Evolutionary conservation across 371 early-diverging fungal species (phyloP), one percentile per base, ranked within the genome.

Genomic region (Entomophthora muscae): DNA sequence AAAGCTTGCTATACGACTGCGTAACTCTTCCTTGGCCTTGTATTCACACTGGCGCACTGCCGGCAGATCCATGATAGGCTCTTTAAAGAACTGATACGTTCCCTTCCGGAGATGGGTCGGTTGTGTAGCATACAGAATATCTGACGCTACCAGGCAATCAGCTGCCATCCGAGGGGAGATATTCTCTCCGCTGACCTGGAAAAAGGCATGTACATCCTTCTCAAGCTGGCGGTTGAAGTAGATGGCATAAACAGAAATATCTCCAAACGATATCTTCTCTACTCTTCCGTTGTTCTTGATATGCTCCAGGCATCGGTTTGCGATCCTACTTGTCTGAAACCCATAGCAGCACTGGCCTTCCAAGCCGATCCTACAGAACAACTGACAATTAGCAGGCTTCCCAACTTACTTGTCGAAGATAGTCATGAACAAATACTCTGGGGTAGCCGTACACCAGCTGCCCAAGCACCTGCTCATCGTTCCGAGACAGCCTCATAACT

Each of bases 141-240:
- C n/a, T 33, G 27, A 21, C 32, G 22, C 24, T 33, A 3, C 21
- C 52, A 64, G 23, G 57, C 64, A 64, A 63, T 84, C 80, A 42
- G 87, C 84, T 0, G 97, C 97, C 72, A 85, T 78, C 30, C 97
- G 84, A 0, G 91, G 88, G 1, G 89, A 82, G 51, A 96, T 80
- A 58, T 84, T 88, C 52, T 89, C 89, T 23, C 97, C 97, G 1
- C 90, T 71, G 69, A 94, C 94, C 71, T 95, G 95, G 95, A 96
- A 96, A 65, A 83, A 93, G 72, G 81, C 83, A 67, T 93, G 94
- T 3, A 88, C 94, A 33, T 86, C 69, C 2, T 76, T 64, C 54
- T 80, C 81, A 31, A 79, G 79, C 3, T 79, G 80, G 64, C 71
- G 69, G 2, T 88, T 85, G 70, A 90, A 89, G 33, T 92, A 65